Conservation (phyloP, 2,329 filamentous ascomycete genomes). For the Fonsecaea pedrosoi region DNA sequence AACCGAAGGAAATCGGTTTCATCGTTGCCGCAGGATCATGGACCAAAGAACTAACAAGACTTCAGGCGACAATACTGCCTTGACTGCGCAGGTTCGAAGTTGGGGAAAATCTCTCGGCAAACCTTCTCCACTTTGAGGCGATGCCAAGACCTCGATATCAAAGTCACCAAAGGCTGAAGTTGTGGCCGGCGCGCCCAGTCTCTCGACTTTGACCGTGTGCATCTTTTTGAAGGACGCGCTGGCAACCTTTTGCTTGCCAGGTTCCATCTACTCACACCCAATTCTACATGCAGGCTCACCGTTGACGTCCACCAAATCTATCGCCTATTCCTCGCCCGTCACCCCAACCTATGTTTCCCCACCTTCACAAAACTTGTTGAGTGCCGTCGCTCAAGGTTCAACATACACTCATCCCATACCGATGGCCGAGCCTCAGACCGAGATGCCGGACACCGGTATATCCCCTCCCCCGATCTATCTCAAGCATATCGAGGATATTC, state of each 20-base stretch:
- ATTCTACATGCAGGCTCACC: neutral
- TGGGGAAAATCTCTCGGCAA: slow-evolving; percentile 1
- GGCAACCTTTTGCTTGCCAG: neutral
- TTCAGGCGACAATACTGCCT: slow-evolving; percentile 7
- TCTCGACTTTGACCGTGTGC: neutral
- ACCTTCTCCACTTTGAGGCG: neutral
- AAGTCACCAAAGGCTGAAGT: neutral
- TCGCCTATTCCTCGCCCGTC: neutral
- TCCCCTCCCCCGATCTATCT: slow-evolving; percentile 52
- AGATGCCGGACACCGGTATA: slow-evolving; percentile 28
- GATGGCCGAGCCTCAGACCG: neutral
- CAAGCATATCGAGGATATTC: slow-evolving; percentile 66
- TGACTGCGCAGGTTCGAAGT: no score
- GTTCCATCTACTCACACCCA: neutral
- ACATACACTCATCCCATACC: neutral
- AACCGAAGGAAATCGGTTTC: slow-evolving; percentile 40
- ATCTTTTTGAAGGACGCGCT: slow-evolving; percentile 9
- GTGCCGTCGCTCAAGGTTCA: neutral
- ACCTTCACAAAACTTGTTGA: slow-evolving; percentile 6
- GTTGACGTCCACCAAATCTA: neutral
- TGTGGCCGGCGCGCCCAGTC: neutral
- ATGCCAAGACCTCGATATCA: slow-evolving; percentile 1
- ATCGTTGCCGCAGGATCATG: slow-evolving; percentile 32
- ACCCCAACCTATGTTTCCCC: neutral
- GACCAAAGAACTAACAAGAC: neutral